Base-by-base conservation (phyloP, 441 rosid species). In the Monsonia emarginata region DNA sequence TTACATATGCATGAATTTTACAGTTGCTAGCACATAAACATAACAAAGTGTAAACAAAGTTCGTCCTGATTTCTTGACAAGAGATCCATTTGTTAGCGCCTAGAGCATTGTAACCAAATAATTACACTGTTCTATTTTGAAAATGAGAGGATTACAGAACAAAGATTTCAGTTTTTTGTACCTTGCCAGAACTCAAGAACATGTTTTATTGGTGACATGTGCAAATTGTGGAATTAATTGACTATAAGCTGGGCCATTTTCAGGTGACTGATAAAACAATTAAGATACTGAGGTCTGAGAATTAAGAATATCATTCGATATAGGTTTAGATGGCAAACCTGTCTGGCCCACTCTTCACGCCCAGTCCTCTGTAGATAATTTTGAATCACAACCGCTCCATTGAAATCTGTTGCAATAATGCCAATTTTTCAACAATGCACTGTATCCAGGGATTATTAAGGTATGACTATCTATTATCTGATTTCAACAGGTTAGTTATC, bases 311-410 rank as follows among this genome's bases (percentile, higher is more conserved):
- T 36, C 10, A 9, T 6, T 10, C 2, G 42, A 36, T 36, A 59
- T 6, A 64, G 57, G 22, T n/a, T 24, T 30, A 71, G 64, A 62
- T 65, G 34, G 68, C 70, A 76, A 69, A 94, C 99, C 96, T 83
- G 92, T 77, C 76, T 84, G 0, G 92, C 91, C 99, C 99, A 94
- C 75, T 87, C 97, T 64, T 78, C 83, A 66, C 92, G 88, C 4
- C 96, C 96, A 2, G 92, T 88, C 77, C 94, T 86, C 46, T 79
- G 73, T 32, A 94, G 84, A 82, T 91, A 88, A 79, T 88, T 94
- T 79, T 88, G 96, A 50, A 94, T 96, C 30, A 94, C 88, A 69
- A 84, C 75, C 64, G 78, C 90, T 48, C 97, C 97, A 0, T 89
- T 91, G 73, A 94, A 94, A 89, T 94, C 99, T 94, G 91, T 83